Conservation (phyloP, 106 monocot genomes). For the Dendrobium catenatum region DNA sequence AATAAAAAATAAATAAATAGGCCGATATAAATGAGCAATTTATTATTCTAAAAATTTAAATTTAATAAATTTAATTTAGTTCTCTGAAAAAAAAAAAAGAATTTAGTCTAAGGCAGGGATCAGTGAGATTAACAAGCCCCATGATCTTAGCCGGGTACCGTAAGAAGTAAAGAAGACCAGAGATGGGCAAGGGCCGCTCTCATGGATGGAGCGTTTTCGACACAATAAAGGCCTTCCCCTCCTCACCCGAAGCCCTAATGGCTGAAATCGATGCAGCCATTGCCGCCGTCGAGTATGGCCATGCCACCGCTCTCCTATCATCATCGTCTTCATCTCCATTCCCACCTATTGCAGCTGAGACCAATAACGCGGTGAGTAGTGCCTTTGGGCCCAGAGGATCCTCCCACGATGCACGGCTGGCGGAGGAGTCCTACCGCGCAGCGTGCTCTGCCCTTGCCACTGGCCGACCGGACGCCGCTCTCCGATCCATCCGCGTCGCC, state of each 20-base stretch:
- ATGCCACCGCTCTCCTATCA: constrained; percentile 11
- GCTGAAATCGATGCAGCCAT: constrained; percentile 24
- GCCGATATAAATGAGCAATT: too few species aligned
- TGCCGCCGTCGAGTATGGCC: constrained; percentile 11
- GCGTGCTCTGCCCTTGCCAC: constrained; percentile 17
- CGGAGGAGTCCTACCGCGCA: constrained; percentile 19
- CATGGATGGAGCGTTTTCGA: constrained; percentile 16
- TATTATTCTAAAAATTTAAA: too few species aligned
- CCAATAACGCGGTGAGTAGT: not conserved
- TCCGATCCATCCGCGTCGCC: constrained; percentile 8
- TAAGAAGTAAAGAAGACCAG: not conserved
- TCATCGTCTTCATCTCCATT: not conserved
- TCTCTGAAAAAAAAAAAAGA: too few species aligned
- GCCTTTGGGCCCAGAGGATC: not conserved
- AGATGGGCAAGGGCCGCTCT: not conserved
- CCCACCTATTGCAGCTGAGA: not conserved
- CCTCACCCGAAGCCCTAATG: constrained; percentile 17
- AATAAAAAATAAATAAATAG: too few species aligned
- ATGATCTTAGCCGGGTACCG: not conserved
- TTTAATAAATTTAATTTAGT: too few species aligned
- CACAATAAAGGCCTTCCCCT: constrained; percentile 15
- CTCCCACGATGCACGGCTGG: constrained; percentile 5
- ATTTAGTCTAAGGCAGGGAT: too few species aligned
- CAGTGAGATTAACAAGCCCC: too few species aligned
- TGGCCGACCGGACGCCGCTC: constrained; percentile 11